Conservation (phyloP, 2,329 filamentous ascomycete genomes). For the Pestalotiopsis sp. region DNA sequence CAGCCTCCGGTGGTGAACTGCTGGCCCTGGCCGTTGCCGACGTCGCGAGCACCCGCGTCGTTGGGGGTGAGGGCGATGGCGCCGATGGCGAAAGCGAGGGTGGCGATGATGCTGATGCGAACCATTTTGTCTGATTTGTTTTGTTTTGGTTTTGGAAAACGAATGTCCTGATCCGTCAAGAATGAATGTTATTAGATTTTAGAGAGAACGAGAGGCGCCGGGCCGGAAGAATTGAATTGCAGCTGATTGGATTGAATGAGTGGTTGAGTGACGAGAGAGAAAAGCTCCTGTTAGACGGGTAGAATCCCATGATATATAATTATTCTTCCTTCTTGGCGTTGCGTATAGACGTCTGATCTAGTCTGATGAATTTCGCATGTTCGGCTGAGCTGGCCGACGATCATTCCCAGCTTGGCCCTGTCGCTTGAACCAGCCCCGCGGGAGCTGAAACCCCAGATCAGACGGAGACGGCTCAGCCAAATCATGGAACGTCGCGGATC, state of each 20-base stretch:
- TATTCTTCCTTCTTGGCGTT: not conserved
- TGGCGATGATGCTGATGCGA: slow-evolving; percentile 12
- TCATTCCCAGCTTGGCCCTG: not conserved
- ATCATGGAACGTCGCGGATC: slow-evolving; percentile 11
- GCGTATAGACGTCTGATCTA: not conserved
- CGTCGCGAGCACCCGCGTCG: slow-evolving; percentile 8
- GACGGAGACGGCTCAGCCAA: slow-evolving; percentile 5
- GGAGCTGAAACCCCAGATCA: slow-evolving; percentile 10
- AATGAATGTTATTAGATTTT: not conserved
- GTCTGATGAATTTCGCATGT: not conserved
- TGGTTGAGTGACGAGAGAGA: not conserved
- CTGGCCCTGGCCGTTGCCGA: slow-evolving; percentile 19
- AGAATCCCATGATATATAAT: not conserved
- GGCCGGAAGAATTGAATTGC: slow-evolving; percentile 8
- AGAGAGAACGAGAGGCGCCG: slow-evolving; percentile 11
- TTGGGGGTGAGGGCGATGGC: slow-evolving; percentile 11
- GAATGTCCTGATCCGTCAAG: not conserved
- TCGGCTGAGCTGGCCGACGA: not conserved
- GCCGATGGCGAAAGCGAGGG: slow-evolving; percentile 12
- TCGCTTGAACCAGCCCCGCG: slow-evolving; percentile 1
- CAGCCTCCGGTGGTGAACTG: slow-evolving; percentile 43
- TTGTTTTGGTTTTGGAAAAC: not conserved
- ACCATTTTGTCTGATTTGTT: slow-evolving; percentile 11
- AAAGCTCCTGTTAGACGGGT: not conserved
- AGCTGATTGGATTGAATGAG: not conserved